A percentile compares a stretch with the other conserved stretches of the same genome.
phyloP scores from a whole-genome alignment of 2,329 filamentous ascomycete species.

The Exophiala alcalophila region DNA sequence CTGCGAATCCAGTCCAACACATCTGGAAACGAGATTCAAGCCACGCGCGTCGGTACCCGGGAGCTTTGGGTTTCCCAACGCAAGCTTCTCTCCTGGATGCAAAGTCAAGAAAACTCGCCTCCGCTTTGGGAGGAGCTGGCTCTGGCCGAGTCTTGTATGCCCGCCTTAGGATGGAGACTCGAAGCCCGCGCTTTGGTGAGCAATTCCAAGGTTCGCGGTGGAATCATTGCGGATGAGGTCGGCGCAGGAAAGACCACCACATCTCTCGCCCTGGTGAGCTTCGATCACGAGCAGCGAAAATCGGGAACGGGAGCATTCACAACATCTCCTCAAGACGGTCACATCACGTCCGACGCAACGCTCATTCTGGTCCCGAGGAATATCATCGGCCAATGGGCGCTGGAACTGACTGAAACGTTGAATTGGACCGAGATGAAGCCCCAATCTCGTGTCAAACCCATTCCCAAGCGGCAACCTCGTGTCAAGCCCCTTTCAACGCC shows the following conservation, averaged over 20 bases:
- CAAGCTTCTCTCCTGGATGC: conserved; percentile 60
- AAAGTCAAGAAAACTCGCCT: conserved; percentile 48
- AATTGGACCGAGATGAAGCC: too few species aligned
- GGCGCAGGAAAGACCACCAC: conserved; percentile 67
- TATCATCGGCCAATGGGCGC: conserved; percentile 57
- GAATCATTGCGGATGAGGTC: conserved; percentile 62
- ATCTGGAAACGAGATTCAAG: background rate
- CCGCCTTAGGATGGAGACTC: conserved; percentile 54
- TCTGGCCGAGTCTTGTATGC: conserved; percentile 54
- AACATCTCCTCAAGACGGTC: background rate
- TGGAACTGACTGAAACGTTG: conserved; percentile 50
- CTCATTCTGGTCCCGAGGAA: conserved; percentile 58
- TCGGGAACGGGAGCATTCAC: background rate
- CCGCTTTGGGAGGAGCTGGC: conserved; percentile 52
- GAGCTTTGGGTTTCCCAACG: conserved; percentile 54
- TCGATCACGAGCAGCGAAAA: conserved; percentile 26
- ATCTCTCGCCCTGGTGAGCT: conserved; percentile 55
- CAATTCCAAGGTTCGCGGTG: conserved; percentile 49
- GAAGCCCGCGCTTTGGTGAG: conserved; percentile 47
- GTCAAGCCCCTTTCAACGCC: background rate
- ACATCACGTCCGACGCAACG: conserved; percentile 50
- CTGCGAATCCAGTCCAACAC: conserved; percentile 12
- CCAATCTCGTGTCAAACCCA: too few species aligned
- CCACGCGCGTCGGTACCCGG: background rate
- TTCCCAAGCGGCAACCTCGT: too few species aligned